phyloP scores from a whole-genome alignment of 164 flowering plant species.

The Nelumbo lutea region DNA sequence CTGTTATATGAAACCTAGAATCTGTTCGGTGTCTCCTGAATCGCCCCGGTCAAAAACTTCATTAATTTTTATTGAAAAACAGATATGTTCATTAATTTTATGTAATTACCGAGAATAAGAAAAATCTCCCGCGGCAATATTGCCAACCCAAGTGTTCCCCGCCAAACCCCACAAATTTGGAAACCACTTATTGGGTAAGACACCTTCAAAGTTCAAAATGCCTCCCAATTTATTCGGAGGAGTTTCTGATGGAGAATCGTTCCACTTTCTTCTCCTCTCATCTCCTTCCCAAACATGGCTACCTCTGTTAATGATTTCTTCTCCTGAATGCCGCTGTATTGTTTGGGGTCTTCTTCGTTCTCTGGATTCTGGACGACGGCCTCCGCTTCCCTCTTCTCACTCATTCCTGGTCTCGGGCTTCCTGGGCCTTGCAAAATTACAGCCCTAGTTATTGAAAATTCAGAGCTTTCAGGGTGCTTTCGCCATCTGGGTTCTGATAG shows the following conservation, averaged over 20 bases:
- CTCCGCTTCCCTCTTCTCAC: background rate
- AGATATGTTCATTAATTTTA: background rate
- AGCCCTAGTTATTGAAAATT: no score
- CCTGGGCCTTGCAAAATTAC: no score
- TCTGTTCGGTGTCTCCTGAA: background rate
- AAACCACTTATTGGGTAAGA: background rate
- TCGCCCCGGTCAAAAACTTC: background rate
- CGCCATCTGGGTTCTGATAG: background rate
- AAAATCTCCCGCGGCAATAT: constrained; percentile 5
- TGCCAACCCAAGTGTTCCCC: constrained; percentile 2
- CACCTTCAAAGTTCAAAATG: background rate
- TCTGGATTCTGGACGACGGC: background rate
- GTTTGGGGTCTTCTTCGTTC: background rate
- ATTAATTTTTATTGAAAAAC: background rate
- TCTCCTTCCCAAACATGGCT: background rate
- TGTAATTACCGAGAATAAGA: background rate
- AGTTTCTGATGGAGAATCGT: background rate
- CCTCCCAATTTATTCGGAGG: background rate
- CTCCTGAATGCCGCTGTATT: background rate
- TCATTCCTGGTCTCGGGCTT: no score
- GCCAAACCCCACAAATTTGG: constrained; percentile 5
- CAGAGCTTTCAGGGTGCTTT: background rate
- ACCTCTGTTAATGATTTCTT: background rate
- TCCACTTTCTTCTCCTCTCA: background rate
- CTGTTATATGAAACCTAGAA: no score